Base-by-base conservation (phyloP, 2,329 filamentous ascomycete species). In the Periconia sp. region DNA sequence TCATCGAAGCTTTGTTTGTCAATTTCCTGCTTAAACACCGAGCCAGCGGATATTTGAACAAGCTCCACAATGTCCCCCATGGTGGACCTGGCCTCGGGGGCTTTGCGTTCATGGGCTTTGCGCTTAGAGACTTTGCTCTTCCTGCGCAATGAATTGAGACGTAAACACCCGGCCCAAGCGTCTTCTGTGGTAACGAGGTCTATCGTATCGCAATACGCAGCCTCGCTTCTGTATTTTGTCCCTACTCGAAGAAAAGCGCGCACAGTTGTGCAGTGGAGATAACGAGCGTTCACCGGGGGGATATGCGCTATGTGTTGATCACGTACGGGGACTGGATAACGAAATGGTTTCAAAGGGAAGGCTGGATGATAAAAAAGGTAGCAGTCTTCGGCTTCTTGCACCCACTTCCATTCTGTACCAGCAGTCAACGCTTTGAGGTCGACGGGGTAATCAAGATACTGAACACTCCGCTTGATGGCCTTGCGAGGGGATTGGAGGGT, bases 11-110 rank as follows among this genome's bases (percentile, higher is more conserved):
- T 59, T 15, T 52, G 42, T 30, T 57, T 47, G 37, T 62, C 58
- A 31, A 55, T 49, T 3, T 41, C 45, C 27, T 56, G 52, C 35
- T 62, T 47, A 15, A 56, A 20, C 1, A 60, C 57, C 11, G 44
- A 54, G 1, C 59, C 59, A n/a, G 47, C 52, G 27, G 59, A 60
- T 19, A 58, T 55, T 42, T 62, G 57, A 30, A 62, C 53, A 6
- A 59, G 51, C 20, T 62, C 55, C 10, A 55, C 42, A 13, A 31
- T 10, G 19, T 41, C 42, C 17, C 8, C 23, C 23, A 27, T 37
- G 33, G n/a, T n/a, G n/a, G n/a, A n/a, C n/a, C n/a, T n/a, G n/a
- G n/a, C n/a, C n/a, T n/a, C n/a, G n/a, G n/a, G n/a, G n/a, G n/a
- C n/a, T n/a, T n/a, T n/a, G n/a, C n/a, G n/a, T n/a, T n/a, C n/a